Base-by-base conservation (phyloP, 2,329 filamentous ascomycete species). In the Epichloe glyceriae region DNA sequence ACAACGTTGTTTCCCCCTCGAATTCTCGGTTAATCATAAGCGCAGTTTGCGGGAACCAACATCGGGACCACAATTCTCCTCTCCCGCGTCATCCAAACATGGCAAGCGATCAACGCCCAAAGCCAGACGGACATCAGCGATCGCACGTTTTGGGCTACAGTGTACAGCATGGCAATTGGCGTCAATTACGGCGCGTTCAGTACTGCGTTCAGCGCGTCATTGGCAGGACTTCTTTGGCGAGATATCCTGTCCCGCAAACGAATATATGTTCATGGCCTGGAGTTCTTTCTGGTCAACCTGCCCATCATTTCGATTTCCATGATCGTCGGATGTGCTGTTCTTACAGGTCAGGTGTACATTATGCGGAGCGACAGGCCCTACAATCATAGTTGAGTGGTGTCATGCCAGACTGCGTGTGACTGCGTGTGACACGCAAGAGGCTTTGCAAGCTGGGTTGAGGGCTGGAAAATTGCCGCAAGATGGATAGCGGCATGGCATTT, bases 121-220 rank as follows among this genome's bases (percentile, higher is more conserved):
- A 74, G 70, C 39, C 64, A 65, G 0, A 65, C 62, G 1, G 63
- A 72, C 1, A 83, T 88, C 47, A 75, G 70, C 12, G 68, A 86
- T 42, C 74, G 83, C 3, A 84, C 76, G 0, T 86, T 86, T 61
- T 87, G 83, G 83, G 84, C 76, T 0, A 85, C 83, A 0, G 78
- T 88, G 0, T 88, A 88, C 63, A 78, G 76, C 62, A 85, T 88
- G 82, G 84, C 84, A 0, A 67, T 88, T 0, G 83, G 83, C 2
- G 81, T 87, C 53, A 88, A 88, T 62, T 88, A 82, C 52, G 84
- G 84, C 4, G 85, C 84, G 0, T 88, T 87, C 60, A 86, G 82
- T 60, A 78, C 79, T 0, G 81, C 82, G 0, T 86, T 88, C 57
- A 85, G 81, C 55, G 84, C 83, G 0, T 86, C 83, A 0, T 65